Evolutionary conservation across 352 stramenopile species (phyloP), one percentile per base, ranked within the genome.

Genomic region (Phytophthora kernoviae): DNA sequence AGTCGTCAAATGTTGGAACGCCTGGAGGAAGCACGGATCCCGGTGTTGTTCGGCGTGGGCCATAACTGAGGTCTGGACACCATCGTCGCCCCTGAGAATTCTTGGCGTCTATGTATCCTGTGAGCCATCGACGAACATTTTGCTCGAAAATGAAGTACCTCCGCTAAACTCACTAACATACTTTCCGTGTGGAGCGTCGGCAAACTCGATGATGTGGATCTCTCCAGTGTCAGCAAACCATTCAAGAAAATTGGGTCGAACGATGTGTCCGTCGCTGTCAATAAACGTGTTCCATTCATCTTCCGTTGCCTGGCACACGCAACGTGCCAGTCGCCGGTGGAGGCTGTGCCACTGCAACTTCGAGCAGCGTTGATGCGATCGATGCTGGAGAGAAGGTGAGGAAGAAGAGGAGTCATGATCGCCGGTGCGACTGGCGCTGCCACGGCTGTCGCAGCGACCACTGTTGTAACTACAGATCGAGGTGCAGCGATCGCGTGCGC

Each of bases 121-220:
- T 47, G 47, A 77, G 50, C 51, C 54, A 69, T 56, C 30, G 40
- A 39, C 27, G 0, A 48, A 68, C 6, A 42, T 65, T 20, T 42
- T 7, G 32, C 34, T 62, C 20, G 15, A 4, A 44, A 65, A 61
- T 53, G 21, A 21, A 36, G 41, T 40, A 22, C 0, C 3, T 44
- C 4, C 0, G 26, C 22, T 15, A 51, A 68, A 43, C 18, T 62
- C 58, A n/a, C 1, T 12, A 62, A 56, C 24, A 41, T 61, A 77
- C 0, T 30, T 21, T 26, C 53, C 65, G 51, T 72, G 58, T 47
- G 61, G 65, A 55, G 40, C 42, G 57, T 42, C 1, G 1, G 42
- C 65, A 65, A 79, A 75, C 61, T 77, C 64, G 63, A 74, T 74
- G 52, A 77, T 71, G 56, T 72, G 64, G 57, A 74, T 74, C 39